These are phyloP conservation scores for Eimeria zaria DNA, from an alignment of 169 alveolate species.

Conservation along the genomic window DNA sequence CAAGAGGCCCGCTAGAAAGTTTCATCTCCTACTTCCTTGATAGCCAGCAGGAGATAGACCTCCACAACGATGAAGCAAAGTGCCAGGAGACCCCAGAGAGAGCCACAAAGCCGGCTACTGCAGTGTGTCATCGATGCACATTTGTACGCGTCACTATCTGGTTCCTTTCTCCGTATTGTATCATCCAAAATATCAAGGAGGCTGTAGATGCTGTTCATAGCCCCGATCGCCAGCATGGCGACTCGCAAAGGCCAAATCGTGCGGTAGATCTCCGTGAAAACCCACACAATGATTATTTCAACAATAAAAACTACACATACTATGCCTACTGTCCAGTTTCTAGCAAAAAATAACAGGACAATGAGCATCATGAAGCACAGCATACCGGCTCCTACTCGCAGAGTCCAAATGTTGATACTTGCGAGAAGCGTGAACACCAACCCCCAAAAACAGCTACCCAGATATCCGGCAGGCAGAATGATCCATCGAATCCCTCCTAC, in stretches of 20 bases:
- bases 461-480: slow-evolving; percentile 90
- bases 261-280: slow-evolving; percentile 83
- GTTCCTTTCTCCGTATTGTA: slow-evolving; percentile 87
- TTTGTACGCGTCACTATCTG: slow-evolving; percentile 90
- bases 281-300: slow-evolving; percentile 85
- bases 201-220: slow-evolving; percentile 87
- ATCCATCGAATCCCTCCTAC: slow-evolving; percentile 87
- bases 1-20: slow-evolving; percentile 3
- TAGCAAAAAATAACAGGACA: slow-evolving; percentile 87
- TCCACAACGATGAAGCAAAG: slow-evolving; percentile 80
- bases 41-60: slow-evolving; percentile 87
- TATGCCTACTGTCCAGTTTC: slow-evolving; percentile 85
- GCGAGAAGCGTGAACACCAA: slow-evolving; percentile 88
- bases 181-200: slow-evolving; percentile 88
- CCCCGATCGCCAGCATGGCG: slow-evolving; percentile 88
- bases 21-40: slow-evolving; percentile 86
- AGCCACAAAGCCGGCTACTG: slow-evolving; percentile 89
- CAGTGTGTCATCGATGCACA: slow-evolving; percentile 88
- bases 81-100: slow-evolving; percentile 87
- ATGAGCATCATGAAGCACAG: slow-evolving; percentile 87
- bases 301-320: slow-evolving; percentile 86
- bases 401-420: slow-evolving; percentile 87
- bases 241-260: slow-evolving; percentile 88
- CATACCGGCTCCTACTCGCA: slow-evolving; percentile 85
- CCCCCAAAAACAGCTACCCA: slow-evolving; percentile 90